Conservation (phyloP, 352 stramenopile species). For the Phytophthora boehmeriae region DNA sequence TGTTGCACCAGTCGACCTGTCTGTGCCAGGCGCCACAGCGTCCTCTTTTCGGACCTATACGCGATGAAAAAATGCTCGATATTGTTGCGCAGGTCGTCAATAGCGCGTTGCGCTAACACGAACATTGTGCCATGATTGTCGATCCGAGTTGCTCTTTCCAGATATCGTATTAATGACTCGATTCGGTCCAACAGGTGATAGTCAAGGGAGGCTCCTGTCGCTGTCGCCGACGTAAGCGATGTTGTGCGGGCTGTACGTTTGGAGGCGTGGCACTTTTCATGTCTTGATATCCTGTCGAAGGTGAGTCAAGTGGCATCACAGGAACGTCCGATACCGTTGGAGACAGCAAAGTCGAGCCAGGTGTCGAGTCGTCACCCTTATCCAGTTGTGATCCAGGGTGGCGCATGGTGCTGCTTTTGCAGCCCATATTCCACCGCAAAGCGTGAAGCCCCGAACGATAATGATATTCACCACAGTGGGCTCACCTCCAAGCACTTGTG, state of each 20-base stretch:
- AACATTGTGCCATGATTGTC: slow-evolving; percentile 13
- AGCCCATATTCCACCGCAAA: slow-evolving; percentile 27
- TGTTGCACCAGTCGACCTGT: slow-evolving; percentile 41
- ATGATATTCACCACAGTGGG: neutral
- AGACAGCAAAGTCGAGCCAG: slow-evolving; percentile 21
- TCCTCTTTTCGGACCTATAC: slow-evolving; percentile 31
- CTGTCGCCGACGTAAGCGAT: slow-evolving; percentile 23
- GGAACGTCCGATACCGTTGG: slow-evolving; percentile 29
- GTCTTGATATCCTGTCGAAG: slow-evolving; percentile 13
- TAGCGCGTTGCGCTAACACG: slow-evolving; percentile 22
- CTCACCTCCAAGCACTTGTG: neutral
- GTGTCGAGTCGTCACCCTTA: slow-evolving; percentile 28
- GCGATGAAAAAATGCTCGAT: slow-evolving; percentile 35
- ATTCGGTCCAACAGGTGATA: slow-evolving; percentile 37
- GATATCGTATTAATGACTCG: slow-evolving; percentile 24
- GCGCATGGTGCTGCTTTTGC: slow-evolving; percentile 32
- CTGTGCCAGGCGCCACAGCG: slow-evolving; percentile 36
- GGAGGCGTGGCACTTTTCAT: slow-evolving; percentile 18
- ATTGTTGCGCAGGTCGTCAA: slow-evolving; percentile 31
- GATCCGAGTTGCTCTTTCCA: slow-evolving; percentile 21
- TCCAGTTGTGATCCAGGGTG: slow-evolving; percentile 20
- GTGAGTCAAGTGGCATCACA: slow-evolving; percentile 30
- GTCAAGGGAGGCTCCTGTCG: slow-evolving; percentile 30
- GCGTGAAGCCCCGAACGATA: neutral
- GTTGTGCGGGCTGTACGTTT: slow-evolving; percentile 15